These are phyloP conservation scores for Phytopythium oedochilum DNA, from an alignment of 352 stramenopile species.

Conservation along the genomic window DNA sequence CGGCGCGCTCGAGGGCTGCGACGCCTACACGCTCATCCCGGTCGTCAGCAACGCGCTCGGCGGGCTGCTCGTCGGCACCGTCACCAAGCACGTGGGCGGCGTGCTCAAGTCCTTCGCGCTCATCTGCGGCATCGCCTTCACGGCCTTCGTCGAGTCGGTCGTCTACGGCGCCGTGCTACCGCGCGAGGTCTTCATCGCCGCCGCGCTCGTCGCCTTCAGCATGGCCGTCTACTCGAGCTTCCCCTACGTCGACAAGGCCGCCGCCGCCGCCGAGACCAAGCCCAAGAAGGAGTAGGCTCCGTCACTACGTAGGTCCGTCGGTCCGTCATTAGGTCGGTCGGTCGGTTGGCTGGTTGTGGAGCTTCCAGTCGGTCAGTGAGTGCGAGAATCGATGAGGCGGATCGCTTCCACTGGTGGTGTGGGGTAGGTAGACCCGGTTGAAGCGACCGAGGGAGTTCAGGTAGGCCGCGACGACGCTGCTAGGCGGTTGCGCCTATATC, in stretches of 20 bases:
- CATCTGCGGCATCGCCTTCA: slow-evolving; percentile 86
- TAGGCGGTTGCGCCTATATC: neutral
- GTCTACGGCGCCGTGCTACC: slow-evolving; percentile 64
- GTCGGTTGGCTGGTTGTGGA: no score
- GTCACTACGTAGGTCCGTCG: no score
- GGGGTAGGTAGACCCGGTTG: no score
- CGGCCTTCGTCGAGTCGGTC: slow-evolving; percentile 70
- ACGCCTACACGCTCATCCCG: slow-evolving; percentile 69
- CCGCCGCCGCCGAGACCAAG: no score
- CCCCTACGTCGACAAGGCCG: slow-evolving; percentile 39
- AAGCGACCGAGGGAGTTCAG: no score
- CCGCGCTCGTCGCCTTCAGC: slow-evolving; percentile 55
- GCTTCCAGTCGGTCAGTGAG: no score
- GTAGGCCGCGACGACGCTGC: no score
- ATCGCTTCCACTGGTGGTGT: no score
- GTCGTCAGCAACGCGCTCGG: slow-evolving; percentile 77
- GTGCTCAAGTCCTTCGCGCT: slow-evolving; percentile 89
- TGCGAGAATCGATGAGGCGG: no score
- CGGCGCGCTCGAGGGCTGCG: slow-evolving; percentile 66
- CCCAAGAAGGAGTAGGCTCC: slow-evolving; percentile 30
- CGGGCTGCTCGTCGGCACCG: slow-evolving; percentile 80
- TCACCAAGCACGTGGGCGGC: slow-evolving; percentile 89
- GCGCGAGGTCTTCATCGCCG: slow-evolving; percentile 60
- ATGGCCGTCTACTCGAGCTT: slow-evolving; percentile 75
- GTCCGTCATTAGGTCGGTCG: no score